phyloP scores from a whole-genome alignment of 176 grass and related monocot genomes.

The Cenchrus purpureus region DNA sequence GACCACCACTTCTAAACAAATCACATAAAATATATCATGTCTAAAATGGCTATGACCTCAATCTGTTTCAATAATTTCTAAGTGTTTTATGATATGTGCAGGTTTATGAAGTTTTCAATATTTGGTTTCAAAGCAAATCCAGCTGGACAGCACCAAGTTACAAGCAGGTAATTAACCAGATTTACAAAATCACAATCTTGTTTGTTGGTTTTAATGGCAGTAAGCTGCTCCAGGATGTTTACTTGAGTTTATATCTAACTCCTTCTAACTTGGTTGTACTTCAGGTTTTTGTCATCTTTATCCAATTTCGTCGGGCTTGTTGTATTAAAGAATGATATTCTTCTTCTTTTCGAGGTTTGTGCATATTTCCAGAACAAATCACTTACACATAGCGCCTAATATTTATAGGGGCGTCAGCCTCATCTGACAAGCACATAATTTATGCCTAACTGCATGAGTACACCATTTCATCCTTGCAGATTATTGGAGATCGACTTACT shows the following conservation, averaged over 20 bases:
- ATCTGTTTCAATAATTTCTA: constrained; percentile 18
- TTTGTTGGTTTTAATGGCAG: constrained; percentile 13
- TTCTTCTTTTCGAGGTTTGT: constrained; percentile 66
- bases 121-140: constrained; percentile 52
- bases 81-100: constrained; percentile 34
- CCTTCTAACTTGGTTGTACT: constrained; percentile 28
- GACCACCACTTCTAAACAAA: constrained; percentile 13
- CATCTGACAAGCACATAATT: constrained; percentile 15
- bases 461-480: constrained; percentile 41
- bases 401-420: not conserved
- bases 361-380: constrained; percentile 12
- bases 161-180: constrained; percentile 43
- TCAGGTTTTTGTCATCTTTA: constrained; percentile 56
- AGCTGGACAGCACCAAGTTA: constrained; percentile 38
- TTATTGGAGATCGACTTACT: constrained; percentile 56
- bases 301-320: constrained; percentile 43
- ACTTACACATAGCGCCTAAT: not conserved
- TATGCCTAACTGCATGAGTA: not conserved
- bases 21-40: constrained; percentile 5
- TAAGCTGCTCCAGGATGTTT: not conserved
- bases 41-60: not conserved
- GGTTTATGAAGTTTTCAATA: constrained; percentile 61
- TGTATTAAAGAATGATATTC: constrained; percentile 37
- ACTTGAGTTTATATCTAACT: constrained; percentile 13
- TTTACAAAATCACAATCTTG: constrained; percentile 11